Percentiles rank a stretch among this genome's conserved stretches.
Conservation (phyloP, 1,139 yeast genomes). For the Geotrichum aggregatum region DNA sequence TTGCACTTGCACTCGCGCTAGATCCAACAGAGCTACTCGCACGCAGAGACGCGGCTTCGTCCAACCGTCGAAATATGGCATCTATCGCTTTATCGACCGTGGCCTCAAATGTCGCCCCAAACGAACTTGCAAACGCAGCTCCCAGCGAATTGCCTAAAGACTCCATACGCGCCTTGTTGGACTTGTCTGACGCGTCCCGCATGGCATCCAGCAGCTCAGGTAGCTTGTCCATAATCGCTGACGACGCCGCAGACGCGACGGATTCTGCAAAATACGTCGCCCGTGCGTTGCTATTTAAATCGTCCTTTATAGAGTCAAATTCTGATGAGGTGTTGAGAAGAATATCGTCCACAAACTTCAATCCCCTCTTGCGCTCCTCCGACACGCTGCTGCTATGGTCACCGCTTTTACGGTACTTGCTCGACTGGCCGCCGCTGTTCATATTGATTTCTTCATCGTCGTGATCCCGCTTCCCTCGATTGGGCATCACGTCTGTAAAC, state of each 20-base stretch:
- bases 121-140: slow-evolving; percentile 15
- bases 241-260: slow-evolving; percentile 16
- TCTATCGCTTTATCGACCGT: slow-evolving; percentile 14
- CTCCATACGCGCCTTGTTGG: slow-evolving; percentile 8
- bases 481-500: background rate
- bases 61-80: slow-evolving; percentile 3
- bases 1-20: background rate
- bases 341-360: slow-evolving; percentile 8
- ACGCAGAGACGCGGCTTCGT: background rate
- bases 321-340: background rate
- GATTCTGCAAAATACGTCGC: slow-evolving; percentile 7
- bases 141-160: slow-evolving; percentile 14
- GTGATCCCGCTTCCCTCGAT: background rate
- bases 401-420: background rate
- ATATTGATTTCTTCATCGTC: slow-evolving; percentile 1
- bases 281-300: background rate
- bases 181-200: background rate
- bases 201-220: slow-evolving; percentile 16
- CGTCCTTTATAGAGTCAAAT: slow-evolving; percentile 6
- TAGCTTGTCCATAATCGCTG: slow-evolving; percentile 7
- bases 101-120: slow-evolving; percentile 13
- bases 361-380: background rate
- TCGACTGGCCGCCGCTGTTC: background rate
- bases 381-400: background rate
- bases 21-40: background rate